Conservation (phyloP, 441 rosid genomes). For the Jatropha multifida region DNA sequence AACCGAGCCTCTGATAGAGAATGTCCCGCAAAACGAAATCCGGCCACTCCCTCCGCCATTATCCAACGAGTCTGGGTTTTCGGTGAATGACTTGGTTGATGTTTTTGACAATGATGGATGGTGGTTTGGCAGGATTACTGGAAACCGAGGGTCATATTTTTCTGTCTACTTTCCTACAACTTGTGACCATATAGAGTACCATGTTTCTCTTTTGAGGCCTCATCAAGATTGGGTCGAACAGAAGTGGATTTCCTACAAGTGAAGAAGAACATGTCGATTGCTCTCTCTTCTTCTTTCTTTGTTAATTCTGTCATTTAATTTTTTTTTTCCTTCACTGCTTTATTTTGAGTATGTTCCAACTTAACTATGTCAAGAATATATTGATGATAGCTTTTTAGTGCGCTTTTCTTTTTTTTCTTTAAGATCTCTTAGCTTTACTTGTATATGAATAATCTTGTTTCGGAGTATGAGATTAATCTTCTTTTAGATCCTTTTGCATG, state of each 20-base stretch:
- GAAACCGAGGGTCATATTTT: neutral
- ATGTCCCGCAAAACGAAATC: neutral
- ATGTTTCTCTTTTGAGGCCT: neutral
- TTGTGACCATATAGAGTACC: neutral
- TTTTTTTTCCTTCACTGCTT: no score
- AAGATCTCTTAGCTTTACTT: no score
- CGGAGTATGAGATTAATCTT: no score
- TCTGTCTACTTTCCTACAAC: neutral
- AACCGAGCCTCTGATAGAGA: neutral
- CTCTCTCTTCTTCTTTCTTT: no score
- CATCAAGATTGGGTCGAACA: constrained; percentile 6
- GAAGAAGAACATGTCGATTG: no score
- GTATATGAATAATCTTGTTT: no score
- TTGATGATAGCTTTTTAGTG: no score
- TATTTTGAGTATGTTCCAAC: no score
- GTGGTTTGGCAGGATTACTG: constrained; percentile 7
- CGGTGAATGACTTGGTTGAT: neutral
- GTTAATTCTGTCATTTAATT: no score
- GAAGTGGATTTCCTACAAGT: neutral
- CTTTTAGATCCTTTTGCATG: no score
- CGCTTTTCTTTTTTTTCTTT: no score
- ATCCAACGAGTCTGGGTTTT: neutral
- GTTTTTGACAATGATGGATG: constrained; percentile 16
- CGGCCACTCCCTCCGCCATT: constrained; percentile 2
- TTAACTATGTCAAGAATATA: no score